Percentiles rank a stretch among this genome's conserved stretches.
Conservation (phyloP, 73 alveolate species). For the Paramecium caudatum region DNA sequence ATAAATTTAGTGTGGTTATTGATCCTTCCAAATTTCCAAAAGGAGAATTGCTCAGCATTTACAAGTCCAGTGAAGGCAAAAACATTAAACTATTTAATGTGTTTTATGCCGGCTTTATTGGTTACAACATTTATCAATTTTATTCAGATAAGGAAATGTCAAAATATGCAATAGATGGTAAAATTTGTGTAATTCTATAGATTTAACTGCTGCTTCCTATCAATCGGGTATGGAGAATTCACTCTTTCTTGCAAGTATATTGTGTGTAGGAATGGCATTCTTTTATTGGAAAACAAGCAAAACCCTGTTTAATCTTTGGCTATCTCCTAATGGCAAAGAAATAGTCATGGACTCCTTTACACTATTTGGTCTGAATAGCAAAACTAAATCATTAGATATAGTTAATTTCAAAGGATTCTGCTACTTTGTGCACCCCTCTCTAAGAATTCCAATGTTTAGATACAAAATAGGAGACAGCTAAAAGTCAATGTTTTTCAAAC, state of each 20-base stretch:
- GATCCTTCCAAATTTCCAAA: slow-evolving; percentile 38
- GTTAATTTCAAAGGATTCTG: background rate
- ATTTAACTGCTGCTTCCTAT: slow-evolving; percentile 32
- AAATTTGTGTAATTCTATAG: background rate
- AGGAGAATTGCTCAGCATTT: background rate
- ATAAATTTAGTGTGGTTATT: slow-evolving; percentile 32
- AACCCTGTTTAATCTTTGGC: slow-evolving; percentile 36
- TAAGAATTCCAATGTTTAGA: slow-evolving; percentile 25
- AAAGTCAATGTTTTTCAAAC: background rate
- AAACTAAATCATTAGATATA: background rate
- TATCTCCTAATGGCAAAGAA: slow-evolving; percentile 7
- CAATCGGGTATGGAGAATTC: slow-evolving; percentile 37
- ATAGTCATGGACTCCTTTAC: background rate
- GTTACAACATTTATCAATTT: background rate
- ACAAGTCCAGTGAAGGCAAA: slow-evolving; percentile 20
- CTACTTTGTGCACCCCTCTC: slow-evolving; percentile 23
- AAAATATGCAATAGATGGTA: slow-evolving; percentile 45
- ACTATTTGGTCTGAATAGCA: slow-evolving; percentile 5
- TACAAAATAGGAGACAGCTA: background rate
- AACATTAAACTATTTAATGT: background rate
- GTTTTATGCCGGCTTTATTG: background rate
- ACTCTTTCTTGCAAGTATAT: background rate
- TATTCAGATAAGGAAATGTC: background rate
- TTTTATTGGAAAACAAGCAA: slow-evolving; percentile 28
- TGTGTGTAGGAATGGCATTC: slow-evolving; percentile 2